These are phyloP conservation scores for Pascua guehoae DNA, from an alignment of 1,284 basidiomycete species.

Conservation along the genomic window DNA sequence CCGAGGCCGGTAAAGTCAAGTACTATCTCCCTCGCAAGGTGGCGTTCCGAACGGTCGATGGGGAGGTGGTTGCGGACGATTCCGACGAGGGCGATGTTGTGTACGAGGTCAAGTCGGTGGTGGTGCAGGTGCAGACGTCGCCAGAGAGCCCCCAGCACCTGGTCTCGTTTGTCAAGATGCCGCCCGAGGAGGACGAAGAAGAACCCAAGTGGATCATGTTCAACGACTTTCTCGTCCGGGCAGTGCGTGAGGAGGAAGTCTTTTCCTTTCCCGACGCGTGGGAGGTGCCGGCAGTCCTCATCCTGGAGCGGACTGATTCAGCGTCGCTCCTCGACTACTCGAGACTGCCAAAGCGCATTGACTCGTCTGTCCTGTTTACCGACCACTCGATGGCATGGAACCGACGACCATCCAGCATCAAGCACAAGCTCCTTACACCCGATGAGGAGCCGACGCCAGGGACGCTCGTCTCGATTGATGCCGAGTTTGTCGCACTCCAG, in stretches of 20 bases:
- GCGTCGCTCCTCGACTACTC: constrained; percentile 61
- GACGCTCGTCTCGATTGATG: constrained; percentile 89
- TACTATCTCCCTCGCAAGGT: constrained; percentile 41
- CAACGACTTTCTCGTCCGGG: constrained; percentile 91
- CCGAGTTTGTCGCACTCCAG: constrained; percentile 96
- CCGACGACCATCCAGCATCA: constrained; percentile 67
- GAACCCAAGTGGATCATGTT: constrained; percentile 83
- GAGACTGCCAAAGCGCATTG: constrained; percentile 63
- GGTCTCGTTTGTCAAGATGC: constrained; percentile 76
- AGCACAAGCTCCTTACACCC: constrained; percentile 66
- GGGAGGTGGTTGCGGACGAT: constrained; percentile 57
- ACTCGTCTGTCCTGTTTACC: constrained; percentile 70
- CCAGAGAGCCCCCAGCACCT: constrained; percentile 72
- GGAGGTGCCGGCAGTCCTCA: constrained; percentile 91
- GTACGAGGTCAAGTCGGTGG: constrained; percentile 67
- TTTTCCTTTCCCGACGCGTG: constrained; percentile 81
- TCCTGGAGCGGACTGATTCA: constrained; percentile 74
- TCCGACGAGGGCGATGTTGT: constrained; percentile 53
- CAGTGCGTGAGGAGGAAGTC: constrained; percentile 79
- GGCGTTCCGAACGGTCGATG: constrained; percentile 40
- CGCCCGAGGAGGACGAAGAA: constrained; percentile 57
- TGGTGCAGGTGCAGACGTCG: constrained; percentile 76
- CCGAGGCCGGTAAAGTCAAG: constrained; percentile 16
- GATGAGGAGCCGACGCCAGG: constrained; percentile 83
- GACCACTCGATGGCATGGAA: constrained; percentile 87